A percentile compares a stretch with the other conserved stretches of the same genome.
Conservation (phyloP, 169 alveolate genomes). For the Plasmodium knowlesi region DNA sequence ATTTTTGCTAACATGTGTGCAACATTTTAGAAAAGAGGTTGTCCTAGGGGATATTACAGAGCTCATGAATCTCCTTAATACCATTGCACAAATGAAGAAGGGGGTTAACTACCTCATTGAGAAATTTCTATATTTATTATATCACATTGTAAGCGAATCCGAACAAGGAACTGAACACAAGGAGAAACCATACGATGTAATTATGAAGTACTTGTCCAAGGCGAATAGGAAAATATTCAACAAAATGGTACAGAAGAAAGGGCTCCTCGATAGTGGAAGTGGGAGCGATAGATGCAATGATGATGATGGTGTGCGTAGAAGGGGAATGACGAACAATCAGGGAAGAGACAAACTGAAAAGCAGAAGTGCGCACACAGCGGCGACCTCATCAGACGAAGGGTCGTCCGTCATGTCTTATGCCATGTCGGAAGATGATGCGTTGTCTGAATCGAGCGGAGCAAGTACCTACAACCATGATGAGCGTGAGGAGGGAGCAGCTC, state of each 20-base stretch:
- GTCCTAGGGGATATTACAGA: conserved; percentile 10
- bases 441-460: background rate
- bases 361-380: background rate
- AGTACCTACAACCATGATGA: background rate
- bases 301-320: background rate
- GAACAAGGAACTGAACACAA: background rate
- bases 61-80: conserved; percentile 39
- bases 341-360: background rate
- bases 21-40: conserved; percentile 19
- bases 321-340: background rate
- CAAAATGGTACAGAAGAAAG: background rate
- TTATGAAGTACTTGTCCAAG: background rate
- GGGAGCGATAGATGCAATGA: background rate
- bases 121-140: conserved; percentile 29
- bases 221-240: conserved; percentile 4
- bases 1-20: conserved; percentile 30
- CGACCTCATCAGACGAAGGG: background rate
- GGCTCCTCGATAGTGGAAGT: background rate
- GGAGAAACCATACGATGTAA: background rate
- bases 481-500: background rate
- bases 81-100: background rate
- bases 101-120: conserved; percentile 5
- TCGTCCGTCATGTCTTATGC: conserved; percentile 3
- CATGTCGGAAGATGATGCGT: background rate
- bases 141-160: background rate